Evolutionary conservation across 2,329 filamentous ascomycete species (phyloP).

Genomic region (Fusarium vanettenii): DNA sequence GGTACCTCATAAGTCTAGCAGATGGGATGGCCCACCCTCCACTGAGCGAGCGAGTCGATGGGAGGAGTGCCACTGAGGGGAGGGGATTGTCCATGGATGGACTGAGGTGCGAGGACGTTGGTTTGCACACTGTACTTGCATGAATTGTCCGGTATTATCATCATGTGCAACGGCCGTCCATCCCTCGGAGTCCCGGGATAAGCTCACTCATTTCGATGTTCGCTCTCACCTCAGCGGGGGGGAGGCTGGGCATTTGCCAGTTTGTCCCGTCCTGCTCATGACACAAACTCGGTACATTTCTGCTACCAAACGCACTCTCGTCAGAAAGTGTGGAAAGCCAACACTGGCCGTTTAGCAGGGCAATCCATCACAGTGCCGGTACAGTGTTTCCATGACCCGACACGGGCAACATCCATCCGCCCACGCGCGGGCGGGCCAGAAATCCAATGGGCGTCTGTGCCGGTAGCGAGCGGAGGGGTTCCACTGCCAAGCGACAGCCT

Average conservation of each 20-base stretch:
- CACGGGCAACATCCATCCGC: conserved; percentile 3
- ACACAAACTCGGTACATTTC: not conserved
- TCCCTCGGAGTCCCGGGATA: conserved; percentile 2
- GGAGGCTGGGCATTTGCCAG: not conserved
- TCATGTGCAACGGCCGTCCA: not conserved
- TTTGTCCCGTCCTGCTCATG: not conserved
- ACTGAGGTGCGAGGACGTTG: not conserved
- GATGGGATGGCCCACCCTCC: not conserved
- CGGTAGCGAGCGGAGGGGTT: conserved; percentile 22
- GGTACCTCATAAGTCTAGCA: conserved; percentile 15
- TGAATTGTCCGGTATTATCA: not conserved
- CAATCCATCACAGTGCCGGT: conserved; percentile 12
- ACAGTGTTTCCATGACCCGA: conserved; percentile 28
- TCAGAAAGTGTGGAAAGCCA: not conserved
- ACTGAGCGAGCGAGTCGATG: not conserved
- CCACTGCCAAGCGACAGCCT: conserved; percentile 6
- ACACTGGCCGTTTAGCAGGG: not conserved
- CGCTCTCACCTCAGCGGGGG: conserved; percentile 26
- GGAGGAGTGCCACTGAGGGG: not conserved
- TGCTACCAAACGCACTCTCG: not conserved
- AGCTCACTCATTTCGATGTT: conserved; percentile 21
- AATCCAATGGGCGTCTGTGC: conserved; percentile 24
- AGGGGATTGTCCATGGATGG: not conserved
- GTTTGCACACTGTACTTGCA: conserved; percentile 20
- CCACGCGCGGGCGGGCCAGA: not conserved